These are phyloP conservation scores for Globisporangium okanoganense DNA, from an alignment of 352 stramenopile genomes.

Conservation along the genomic window DNA sequence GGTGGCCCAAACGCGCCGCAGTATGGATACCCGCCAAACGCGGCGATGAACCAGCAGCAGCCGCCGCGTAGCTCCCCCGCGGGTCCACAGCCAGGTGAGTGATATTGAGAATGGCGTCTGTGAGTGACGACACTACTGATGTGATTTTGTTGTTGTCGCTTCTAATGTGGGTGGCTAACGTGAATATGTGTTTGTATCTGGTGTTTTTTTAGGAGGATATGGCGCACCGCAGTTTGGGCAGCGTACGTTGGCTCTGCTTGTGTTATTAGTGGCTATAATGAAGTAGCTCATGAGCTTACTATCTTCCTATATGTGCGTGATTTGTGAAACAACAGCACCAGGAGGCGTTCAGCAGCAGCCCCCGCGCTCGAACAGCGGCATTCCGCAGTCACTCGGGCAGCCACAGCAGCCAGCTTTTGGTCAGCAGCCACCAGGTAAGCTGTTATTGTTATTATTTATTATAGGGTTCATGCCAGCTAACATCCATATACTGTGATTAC, in stretches of 20 bases:
- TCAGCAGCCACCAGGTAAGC: conserved; percentile 9
- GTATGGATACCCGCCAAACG: conserved; percentile 13
- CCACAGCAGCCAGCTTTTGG: conserved; percentile 8
- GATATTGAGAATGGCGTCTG: no score
- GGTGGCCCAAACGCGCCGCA: conserved; percentile 7
- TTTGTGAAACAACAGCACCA: conserved; percentile 13
- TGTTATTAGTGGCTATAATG: background rate
- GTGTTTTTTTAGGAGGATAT: conserved; percentile 5
- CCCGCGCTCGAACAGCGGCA: conserved; percentile 29
- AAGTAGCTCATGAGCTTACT: background rate
- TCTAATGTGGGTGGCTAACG: background rate
- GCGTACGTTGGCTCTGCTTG: conserved; percentile 2
- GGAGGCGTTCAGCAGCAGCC: conserved; percentile 26
- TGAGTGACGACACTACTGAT: no score
- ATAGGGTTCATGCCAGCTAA: background rate
- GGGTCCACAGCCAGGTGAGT: conserved; percentile 10
- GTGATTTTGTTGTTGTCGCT: background rate
- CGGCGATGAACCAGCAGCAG: conserved; percentile 6
- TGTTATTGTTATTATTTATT: no score
- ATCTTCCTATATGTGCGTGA: background rate
- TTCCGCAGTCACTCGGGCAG: conserved; percentile 8
- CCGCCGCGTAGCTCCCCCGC: conserved; percentile 8
- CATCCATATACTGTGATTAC: background rate
- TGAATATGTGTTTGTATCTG: background rate
- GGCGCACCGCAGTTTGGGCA: conserved; percentile 16